A percentile compares a stretch with the other conserved stretches of the same genome.
These are phyloP conservation scores for Fusarium hostae DNA, from an alignment of 2,329 filamentous ascomycete species.

Conservation along the genomic window DNA sequence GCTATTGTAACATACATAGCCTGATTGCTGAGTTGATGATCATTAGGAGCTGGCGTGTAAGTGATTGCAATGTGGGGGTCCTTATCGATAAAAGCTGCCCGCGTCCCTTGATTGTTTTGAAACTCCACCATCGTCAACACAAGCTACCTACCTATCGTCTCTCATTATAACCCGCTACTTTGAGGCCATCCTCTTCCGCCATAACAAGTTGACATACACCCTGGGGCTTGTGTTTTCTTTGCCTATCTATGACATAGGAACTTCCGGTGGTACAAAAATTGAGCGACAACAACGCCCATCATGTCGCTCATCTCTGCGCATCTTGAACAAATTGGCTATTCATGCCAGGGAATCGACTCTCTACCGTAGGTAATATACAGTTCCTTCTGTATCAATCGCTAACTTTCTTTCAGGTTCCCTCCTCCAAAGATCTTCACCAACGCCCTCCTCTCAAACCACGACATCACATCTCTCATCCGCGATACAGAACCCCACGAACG, in stretches of 20 bases:
- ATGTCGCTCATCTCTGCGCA: conserved; percentile 79
- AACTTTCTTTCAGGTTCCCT: conserved; percentile 73
- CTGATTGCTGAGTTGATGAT: neutral
- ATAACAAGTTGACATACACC: neutral
- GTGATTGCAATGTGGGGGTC: neutral
- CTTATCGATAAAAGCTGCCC: conserved; percentile 36
- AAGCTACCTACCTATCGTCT: neutral
- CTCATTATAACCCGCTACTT: neutral
- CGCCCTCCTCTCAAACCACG: conserved; percentile 85
- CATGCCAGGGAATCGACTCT: conserved; percentile 79
- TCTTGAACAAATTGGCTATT: conserved; percentile 80
- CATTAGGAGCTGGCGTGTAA: neutral
- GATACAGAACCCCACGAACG: conserved; percentile 96
- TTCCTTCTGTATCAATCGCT: neutral
- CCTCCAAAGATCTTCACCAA: conserved; percentile 96
- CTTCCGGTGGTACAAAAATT: neutral
- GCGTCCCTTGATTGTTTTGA: conserved; percentile 31
- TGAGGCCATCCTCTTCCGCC: neutral
- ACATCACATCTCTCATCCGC: conserved; percentile 93
- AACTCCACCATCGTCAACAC: conserved; percentile 29
- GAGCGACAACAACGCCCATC: conserved; percentile 25
- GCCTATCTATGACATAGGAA: neutral
- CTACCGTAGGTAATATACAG: conserved; percentile 68
- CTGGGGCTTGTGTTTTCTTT: neutral
- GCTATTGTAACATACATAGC: neutral